Evolutionary conservation across 2,329 filamentous ascomycete species (phyloP).

Genomic region (Cryphonectria nitschkei): DNA sequence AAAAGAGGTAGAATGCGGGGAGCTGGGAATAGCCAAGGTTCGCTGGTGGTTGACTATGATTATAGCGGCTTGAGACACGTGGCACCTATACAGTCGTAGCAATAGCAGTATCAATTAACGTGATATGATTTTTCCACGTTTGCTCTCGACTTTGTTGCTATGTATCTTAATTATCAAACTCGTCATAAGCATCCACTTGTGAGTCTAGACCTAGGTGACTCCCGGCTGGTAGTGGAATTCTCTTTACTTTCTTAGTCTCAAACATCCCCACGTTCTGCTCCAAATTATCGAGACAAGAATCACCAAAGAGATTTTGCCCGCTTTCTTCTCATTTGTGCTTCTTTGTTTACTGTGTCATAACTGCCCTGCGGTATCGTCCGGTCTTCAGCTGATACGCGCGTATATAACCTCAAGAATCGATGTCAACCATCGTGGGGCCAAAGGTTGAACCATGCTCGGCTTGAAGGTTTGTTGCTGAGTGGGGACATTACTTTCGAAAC

Average conservation of each 20-base stretch:
- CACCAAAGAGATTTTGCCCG: neutral
- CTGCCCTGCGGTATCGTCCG: neutral
- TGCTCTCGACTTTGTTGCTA: neutral
- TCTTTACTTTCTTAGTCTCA: neutral
- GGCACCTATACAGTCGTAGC: neutral
- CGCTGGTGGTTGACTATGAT: neutral
- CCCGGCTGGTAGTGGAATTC: neutral
- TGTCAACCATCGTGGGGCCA: neutral
- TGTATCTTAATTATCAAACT: neutral
- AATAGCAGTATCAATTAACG: conserved; percentile 5
- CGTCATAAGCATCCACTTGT: too few species aligned
- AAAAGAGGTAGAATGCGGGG: neutral
- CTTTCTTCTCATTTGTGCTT: neutral
- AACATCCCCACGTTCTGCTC: too few species aligned
- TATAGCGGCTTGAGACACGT: neutral
- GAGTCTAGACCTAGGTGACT: neutral
- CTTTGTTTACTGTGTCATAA: neutral
- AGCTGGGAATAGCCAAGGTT: neutral
- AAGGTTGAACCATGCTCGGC: neutral
- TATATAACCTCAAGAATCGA: neutral
- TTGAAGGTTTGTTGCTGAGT: neutral
- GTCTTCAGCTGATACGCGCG: neutral
- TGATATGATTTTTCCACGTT: neutral
- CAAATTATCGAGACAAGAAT: neutral
- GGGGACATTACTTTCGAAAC: neutral